Percentiles rank a stretch among this genome's conserved stretches.
These are phyloP conservation scores for Casuarina cunninghamiana DNA, from an alignment of 306 rosid species.

Conservation along the genomic window DNA sequence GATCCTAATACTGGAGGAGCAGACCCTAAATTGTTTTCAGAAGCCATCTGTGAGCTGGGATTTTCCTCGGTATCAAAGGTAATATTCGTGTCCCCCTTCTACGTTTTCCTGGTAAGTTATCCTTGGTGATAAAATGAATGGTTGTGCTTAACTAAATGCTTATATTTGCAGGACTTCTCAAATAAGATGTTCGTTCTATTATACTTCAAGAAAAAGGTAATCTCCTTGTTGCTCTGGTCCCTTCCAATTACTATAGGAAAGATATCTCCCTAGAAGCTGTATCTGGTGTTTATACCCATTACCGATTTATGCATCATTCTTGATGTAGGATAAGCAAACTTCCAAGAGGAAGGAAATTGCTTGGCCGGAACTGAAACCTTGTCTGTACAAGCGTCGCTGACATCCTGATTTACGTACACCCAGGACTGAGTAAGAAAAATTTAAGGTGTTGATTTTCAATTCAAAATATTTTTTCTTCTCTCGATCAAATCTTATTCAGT, in stretches of 20 bases:
- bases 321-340: conserved; percentile 56
- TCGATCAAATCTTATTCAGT: too few species aligned
- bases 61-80: conserved; percentile 61
- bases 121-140: conserved; percentile 1
- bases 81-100: conserved; percentile 15
- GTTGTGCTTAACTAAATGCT: conserved; percentile 37
- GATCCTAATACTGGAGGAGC: conserved; percentile 90
- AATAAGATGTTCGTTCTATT: conserved; percentile 86
- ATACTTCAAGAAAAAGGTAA: conserved; percentile 83
- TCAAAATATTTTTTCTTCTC: too few species aligned
- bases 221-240: conserved; percentile 13
- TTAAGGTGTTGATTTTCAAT: too few species aligned
- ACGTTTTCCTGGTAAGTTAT: background rate
- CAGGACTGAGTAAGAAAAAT: background rate
- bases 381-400: conserved; percentile 91
- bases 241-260: background rate
- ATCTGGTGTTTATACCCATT: background rate
- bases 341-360: conserved; percentile 53
- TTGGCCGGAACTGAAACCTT: conserved; percentile 90
- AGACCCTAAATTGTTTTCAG: conserved; percentile 67
- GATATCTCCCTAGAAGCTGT: background rate
- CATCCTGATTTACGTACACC: conserved; percentile 1
- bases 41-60: conserved; percentile 71
- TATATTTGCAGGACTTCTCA: conserved; percentile 71
- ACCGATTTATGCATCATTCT: conserved; percentile 8